These are phyloP conservation scores for Fusarium sp. DNA, from an alignment of 2,329 filamentous ascomycete genomes.

Conservation along the genomic window DNA sequence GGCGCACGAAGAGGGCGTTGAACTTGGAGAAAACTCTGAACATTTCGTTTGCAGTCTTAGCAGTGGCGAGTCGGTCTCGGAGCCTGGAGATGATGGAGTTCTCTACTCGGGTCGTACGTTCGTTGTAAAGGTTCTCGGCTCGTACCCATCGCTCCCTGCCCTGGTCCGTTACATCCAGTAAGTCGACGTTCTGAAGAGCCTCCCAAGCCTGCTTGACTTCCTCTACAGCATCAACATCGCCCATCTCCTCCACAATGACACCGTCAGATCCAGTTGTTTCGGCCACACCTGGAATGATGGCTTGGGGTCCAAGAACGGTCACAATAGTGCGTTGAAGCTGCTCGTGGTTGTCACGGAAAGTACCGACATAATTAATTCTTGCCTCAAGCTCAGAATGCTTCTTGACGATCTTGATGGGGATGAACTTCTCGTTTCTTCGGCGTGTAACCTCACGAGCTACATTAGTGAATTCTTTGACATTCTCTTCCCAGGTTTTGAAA, in stretches of 20 bases:
- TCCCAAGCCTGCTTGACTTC: slow-evolving; percentile 96
- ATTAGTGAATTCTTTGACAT: slow-evolving; percentile 97
- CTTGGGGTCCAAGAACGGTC: slow-evolving; percentile 89
- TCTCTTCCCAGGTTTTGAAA: slow-evolving; percentile 94
- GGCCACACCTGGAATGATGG: slow-evolving; percentile 64
- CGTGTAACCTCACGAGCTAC: slow-evolving; percentile 95
- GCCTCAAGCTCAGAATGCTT: slow-evolving; percentile 91
- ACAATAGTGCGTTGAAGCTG: slow-evolving; percentile 96
- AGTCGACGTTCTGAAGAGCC: slow-evolving; percentile 91
- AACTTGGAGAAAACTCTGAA: slow-evolving; percentile 99
- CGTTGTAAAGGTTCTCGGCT: slow-evolving; percentile 96
- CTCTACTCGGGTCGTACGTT: slow-evolving; percentile 95
- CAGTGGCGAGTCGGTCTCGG: slow-evolving; percentile 90
- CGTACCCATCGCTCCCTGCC: slow-evolving; percentile 93
- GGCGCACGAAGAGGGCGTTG: slow-evolving; percentile 96
- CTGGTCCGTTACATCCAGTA: slow-evolving; percentile 89
- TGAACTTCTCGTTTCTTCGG: slow-evolving; percentile 96
- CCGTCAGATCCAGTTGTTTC: slow-evolving; percentile 67
- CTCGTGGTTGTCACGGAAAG: slow-evolving; percentile 96
- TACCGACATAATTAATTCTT: slow-evolving; percentile 90
- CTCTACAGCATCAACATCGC: slow-evolving; percentile 95
- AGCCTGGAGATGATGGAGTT: slow-evolving; percentile 98
- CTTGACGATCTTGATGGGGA: slow-evolving; percentile 94
- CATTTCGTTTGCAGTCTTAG: slow-evolving; percentile 99
- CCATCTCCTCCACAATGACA: slow-evolving; percentile 90